These are phyloP conservation scores for Trichoderma oligosporum DNA, from an alignment of 2,329 filamentous ascomycete genomes.

Conservation along the genomic window DNA sequence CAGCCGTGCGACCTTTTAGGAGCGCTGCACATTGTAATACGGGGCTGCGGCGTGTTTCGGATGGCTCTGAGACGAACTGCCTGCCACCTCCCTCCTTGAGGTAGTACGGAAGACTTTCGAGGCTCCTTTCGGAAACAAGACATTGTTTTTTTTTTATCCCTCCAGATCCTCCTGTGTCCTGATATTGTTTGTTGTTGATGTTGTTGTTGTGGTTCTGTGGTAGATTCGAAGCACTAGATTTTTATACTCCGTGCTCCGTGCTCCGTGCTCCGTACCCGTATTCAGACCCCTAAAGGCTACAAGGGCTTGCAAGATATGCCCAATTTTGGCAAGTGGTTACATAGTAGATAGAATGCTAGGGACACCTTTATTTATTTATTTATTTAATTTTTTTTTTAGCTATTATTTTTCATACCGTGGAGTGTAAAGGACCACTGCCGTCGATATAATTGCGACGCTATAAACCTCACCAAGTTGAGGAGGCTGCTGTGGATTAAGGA, in stretches of 20 bases:
- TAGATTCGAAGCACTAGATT: not conserved
- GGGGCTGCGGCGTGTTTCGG: conserved; percentile 14
- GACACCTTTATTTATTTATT: no score
- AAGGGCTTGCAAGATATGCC: conserved; percentile 9
- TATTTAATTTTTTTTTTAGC: no score
- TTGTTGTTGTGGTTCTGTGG: not conserved
- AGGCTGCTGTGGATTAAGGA: no score
- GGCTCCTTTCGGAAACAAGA: not conserved
- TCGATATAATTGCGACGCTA: no score
- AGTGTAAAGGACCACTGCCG: no score
- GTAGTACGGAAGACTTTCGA: no score
- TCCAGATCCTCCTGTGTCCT: not conserved
- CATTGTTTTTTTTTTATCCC: not conserved
- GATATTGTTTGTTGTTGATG: not conserved
- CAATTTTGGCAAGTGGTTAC: not conserved
- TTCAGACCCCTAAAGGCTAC: not conserved
- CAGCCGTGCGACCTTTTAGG: not conserved
- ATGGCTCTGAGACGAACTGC: conserved; percentile 15
- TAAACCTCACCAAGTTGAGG: no score
- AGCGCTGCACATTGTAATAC: not conserved
- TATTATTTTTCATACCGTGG: no score
- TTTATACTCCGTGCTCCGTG: not conserved
- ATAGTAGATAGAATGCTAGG: no score
- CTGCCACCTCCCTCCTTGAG: not conserved
- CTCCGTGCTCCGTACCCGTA: not conserved